Evolutionary conservation across 176 grass and related monocot genomes (phyloP).

Genomic region (Olyra latifolia): DNA sequence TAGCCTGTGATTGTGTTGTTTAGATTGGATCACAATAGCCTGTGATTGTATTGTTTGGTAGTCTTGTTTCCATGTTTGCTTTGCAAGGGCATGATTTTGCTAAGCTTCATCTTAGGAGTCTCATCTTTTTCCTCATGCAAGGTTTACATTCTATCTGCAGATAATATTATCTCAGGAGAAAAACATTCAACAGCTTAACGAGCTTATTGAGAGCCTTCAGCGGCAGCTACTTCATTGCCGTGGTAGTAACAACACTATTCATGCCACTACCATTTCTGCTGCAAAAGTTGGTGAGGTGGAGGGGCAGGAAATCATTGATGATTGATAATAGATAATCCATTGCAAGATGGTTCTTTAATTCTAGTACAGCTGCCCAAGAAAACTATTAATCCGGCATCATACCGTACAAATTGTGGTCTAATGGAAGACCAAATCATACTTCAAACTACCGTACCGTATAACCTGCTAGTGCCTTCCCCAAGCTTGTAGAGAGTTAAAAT

Average conservation of each 20-base stretch:
- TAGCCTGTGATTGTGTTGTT: background rate
- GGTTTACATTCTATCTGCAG: slow-evolving; percentile 30
- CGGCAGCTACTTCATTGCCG: slow-evolving; percentile 71
- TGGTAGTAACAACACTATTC: slow-evolving; percentile 54
- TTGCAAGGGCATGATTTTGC: background rate
- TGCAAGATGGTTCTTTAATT: background rate
- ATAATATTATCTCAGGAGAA: slow-evolving; percentile 77
- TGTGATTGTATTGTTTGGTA: background rate
- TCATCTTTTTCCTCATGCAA: background rate
- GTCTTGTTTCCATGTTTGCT: background rate
- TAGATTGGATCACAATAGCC: too few species aligned
- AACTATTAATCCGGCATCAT: background rate
- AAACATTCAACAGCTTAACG: slow-evolving; percentile 68
- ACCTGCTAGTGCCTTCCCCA: background rate
- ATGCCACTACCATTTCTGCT: slow-evolving; percentile 6
- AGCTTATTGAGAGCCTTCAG: slow-evolving; percentile 74
- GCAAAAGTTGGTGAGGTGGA: slow-evolving; percentile 51
- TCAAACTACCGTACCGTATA: slow-evolving; percentile 23
- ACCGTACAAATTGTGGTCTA: background rate
- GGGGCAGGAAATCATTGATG: slow-evolving; percentile 48
- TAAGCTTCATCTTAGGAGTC: background rate
- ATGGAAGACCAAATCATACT: slow-evolving; percentile 14
- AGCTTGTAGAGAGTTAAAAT: slow-evolving; percentile 34
- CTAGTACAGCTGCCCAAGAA: slow-evolving; percentile 31
- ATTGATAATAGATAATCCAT: slow-evolving; percentile 34